Evolutionary conservation across 2,329 filamentous ascomycete species (phyloP), one percentile per base, ranked within the genome.

Genomic region (Bipolaris cookei): DNA sequence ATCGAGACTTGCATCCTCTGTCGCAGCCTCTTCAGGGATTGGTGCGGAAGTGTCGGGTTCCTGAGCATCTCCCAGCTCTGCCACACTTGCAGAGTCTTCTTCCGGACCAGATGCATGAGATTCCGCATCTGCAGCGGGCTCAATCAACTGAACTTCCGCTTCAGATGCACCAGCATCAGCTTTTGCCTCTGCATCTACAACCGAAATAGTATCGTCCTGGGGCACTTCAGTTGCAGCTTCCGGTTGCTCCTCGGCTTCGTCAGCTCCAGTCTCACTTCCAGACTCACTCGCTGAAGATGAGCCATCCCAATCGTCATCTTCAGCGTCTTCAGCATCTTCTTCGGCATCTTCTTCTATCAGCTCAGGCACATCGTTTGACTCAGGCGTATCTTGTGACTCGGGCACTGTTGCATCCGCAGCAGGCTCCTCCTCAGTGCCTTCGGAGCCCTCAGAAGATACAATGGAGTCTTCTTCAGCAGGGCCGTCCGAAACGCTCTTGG

Each of bases 331-430:
- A 7, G 20, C 4, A 3, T 23, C 49, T 2, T 38, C 42, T 14
- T 54, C 45, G n/a, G 28, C 41, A 25, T 20, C 23, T 11, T 42
- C 45, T 10, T 53, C 48, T 20, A 34, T 34, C 21, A 25, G 37
- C 6, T 21, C 11, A 13, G 46, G 37, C 10, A 54, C 47, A 13
- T n/a, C n/a, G n/a, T n/a, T n/a, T n/a, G n/a, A n/a, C 6, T 21
- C 11, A 13, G 46, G 37, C 10, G 56, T 44, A 13, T 61, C 58
- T 3, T 20, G 32, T 23, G 59, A 56, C 23, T 59, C 54, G 3
- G 37, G 10, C 8, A 56, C 44, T 7, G 52, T 32, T 6, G 39
- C 49, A 34, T 51, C 25, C 14, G 55, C 52, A 11, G 28, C 5
- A 6, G 51, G 21, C 16, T 58, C 58, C 38, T 48, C 43, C 37